phyloP scores from a whole-genome alignment of 345 rosid species.

The Gossypium stocksii region DNA sequence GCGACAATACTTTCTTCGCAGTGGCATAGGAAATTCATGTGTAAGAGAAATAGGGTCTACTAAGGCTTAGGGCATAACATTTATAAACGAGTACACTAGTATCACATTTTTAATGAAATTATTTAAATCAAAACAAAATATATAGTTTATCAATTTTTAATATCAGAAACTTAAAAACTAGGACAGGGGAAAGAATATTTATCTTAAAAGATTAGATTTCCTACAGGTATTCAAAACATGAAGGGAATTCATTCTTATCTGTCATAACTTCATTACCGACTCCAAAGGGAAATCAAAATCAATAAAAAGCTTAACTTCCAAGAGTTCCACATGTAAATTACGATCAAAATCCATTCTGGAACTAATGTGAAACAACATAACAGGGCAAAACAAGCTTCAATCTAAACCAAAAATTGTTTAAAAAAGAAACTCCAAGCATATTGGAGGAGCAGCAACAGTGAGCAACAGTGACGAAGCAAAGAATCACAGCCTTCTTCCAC shows the following conservation, averaged over 20 bases:
- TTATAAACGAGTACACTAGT: too few species aligned
- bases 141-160: too few species aligned
- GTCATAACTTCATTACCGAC: background rate
- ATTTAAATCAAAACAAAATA: too few species aligned
- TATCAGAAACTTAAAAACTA: background rate
- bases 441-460: background rate
- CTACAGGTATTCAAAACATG: background rate
- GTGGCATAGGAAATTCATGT: too few species aligned
- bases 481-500: conserved; percentile 80
- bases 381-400: background rate
- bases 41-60: too few species aligned
- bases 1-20: too few species aligned
- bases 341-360: conserved; percentile 4
- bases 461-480: background rate
- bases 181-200: background rate
- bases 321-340: background rate
- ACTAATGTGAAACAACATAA: conserved; percentile 20
- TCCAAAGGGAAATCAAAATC: background rate
- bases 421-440: conserved; percentile 9
- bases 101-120: too few species aligned
- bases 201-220: background rate
- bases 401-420: background rate
- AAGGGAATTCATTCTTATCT: background rate
- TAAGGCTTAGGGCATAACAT: too few species aligned
- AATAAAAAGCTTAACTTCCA: background rate